phyloP scores from a whole-genome alignment of 257 asterid species.

The Nicotiana undulata region DNA sequence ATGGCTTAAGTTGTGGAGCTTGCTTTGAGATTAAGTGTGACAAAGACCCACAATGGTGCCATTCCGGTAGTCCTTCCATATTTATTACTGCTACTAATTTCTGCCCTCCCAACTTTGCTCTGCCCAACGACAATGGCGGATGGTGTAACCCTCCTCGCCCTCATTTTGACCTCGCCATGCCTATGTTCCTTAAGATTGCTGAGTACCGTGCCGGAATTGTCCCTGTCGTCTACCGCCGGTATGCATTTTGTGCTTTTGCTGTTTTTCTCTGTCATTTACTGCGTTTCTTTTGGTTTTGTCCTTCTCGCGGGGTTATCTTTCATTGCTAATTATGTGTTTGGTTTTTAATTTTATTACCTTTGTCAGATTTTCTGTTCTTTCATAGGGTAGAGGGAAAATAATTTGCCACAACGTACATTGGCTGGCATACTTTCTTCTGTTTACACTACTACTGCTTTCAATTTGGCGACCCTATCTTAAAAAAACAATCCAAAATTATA shows the following conservation, averaged over 20 bases:
- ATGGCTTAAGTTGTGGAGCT: slow-evolving; percentile 68
- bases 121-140: slow-evolving; percentile 75
- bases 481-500: no score
- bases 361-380: neutral
- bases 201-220: slow-evolving; percentile 90
- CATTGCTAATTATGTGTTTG: neutral
- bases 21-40: slow-evolving; percentile 78
- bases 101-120: slow-evolving; percentile 79
- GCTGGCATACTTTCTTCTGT: neutral
- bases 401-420: neutral
- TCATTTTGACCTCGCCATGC: slow-evolving; percentile 94
- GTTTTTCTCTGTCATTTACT: neutral
- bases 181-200: slow-evolving; percentile 85
- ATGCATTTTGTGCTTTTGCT: neutral
- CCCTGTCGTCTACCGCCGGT: slow-evolving; percentile 75
- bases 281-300: neutral
- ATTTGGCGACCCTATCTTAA: no score
- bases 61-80: slow-evolving; percentile 69
- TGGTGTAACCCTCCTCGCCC: slow-evolving; percentile 93
- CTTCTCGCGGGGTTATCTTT: neutral
- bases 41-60: slow-evolving; percentile 55
- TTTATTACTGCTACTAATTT: slow-evolving; percentile 74
- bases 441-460: no score
- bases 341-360: neutral
- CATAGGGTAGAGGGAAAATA: neutral